Evolutionary conservation across 2,329 filamentous ascomycete genomes (phyloP).

Genomic region (Fusarium keratoplasticum): DNA sequence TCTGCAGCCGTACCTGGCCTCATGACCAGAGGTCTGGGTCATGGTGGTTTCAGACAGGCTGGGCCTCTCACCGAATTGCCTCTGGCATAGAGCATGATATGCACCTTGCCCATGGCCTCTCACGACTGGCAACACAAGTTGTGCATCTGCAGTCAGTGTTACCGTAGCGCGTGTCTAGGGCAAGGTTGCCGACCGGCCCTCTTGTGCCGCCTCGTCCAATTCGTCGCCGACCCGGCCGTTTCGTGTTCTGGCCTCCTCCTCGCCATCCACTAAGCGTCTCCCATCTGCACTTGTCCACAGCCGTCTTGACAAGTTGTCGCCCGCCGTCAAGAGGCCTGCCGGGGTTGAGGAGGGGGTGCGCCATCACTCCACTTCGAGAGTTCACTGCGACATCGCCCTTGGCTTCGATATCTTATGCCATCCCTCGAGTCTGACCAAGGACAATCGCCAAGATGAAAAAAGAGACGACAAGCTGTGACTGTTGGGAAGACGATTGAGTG

Average conservation of each 20-base stretch:
- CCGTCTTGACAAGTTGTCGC: constrained; percentile 40
- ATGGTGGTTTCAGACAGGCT: constrained; percentile 16
- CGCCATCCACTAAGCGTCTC: constrained; percentile 18
- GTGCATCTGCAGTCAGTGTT: constrained; percentile 35
- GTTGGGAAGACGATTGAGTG: constrained; percentile 23
- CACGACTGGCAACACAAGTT: constrained; percentile 29
- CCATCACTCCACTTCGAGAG: constrained; percentile 41
- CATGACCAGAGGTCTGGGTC: constrained; percentile 18
- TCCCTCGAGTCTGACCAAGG: not conserved
- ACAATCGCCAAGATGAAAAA: not conserved
- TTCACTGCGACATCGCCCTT: constrained; percentile 38
- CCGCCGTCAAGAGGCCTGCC: constrained; percentile 32
- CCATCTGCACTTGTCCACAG: constrained; percentile 34
- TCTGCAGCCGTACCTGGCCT: constrained; percentile 33
- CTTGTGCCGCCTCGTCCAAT: constrained; percentile 21
- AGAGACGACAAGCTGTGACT: not conserved
- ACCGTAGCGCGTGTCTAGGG: constrained; percentile 35
- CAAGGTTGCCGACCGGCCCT: constrained; percentile 33
- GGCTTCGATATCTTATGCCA: constrained; percentile 27
- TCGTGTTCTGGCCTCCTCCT: constrained; percentile 31
- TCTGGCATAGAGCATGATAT: constrained; percentile 28
- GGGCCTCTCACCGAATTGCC: constrained; percentile 10
- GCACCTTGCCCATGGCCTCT: constrained; percentile 22
- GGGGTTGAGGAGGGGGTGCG: constrained; percentile 38
- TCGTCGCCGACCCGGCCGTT: constrained; percentile 28